These are phyloP conservation scores for Rubia yunnanensis DNA, from an alignment of 257 asterid genomes.

Conservation along the genomic window DNA sequence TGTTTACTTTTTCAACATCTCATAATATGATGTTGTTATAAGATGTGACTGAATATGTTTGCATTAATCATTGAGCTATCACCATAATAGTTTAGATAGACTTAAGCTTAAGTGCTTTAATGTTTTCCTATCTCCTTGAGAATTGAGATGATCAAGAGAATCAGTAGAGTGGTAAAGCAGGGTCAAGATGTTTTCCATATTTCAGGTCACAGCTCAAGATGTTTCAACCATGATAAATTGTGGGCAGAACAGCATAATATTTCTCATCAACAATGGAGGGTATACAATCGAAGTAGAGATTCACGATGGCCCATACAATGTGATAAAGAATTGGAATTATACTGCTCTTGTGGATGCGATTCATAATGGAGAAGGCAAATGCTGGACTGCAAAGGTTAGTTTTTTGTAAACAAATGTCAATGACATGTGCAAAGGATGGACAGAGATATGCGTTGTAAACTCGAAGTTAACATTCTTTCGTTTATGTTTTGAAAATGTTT, in stretches of 20 bases:
- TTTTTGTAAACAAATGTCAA: background rate
- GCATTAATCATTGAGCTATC: background rate
- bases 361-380: conserved; percentile 33
- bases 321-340: conserved; percentile 28
- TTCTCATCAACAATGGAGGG: conserved; percentile 29
- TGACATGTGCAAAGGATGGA: background rate
- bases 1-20: background rate
- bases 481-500: background rate
- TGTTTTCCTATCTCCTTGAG: background rate
- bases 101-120: background rate
- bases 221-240: conserved; percentile 28
- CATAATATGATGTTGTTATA: background rate
- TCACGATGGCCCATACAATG: conserved; percentile 31
- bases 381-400: conserved; percentile 33
- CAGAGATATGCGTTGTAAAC: background rate
- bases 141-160: background rate
- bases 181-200: background rate
- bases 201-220: conserved; percentile 27
- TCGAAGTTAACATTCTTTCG: background rate
- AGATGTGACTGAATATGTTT: background rate
- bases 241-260: conserved; percentile 22
- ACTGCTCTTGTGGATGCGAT: conserved; percentile 27
- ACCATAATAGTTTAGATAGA: background rate
- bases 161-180: too few species aligned
- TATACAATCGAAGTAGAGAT: conserved; percentile 32